Conservation (phyloP, 257 asterid species). For the Plantago ovata region DNA sequence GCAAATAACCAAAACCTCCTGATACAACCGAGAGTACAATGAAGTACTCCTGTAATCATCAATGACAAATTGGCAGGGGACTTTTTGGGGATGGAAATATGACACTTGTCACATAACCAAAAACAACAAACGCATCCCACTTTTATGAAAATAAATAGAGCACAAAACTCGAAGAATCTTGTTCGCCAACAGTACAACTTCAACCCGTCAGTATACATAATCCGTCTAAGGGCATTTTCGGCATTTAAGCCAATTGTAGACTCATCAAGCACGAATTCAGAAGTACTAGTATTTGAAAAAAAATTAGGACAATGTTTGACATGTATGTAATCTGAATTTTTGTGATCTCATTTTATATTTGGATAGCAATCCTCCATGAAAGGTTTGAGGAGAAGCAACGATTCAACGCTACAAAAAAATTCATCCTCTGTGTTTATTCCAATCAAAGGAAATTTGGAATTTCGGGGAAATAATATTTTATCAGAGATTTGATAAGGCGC, state of each 20-base stretch:
- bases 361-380: slow-evolving; percentile 16
- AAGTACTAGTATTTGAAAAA: not conserved
- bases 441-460: slow-evolving; percentile 19
- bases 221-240: not conserved
- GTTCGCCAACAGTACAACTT: not conserved
- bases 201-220: not conserved
- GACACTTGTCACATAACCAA: too few species aligned
- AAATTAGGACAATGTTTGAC: slow-evolving; percentile 6
- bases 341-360: slow-evolving; percentile 16
- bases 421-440: slow-evolving; percentile 35
- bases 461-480: slow-evolving; percentile 13
- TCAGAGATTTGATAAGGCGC: not conserved
- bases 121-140: too few species aligned
- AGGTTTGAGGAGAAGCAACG: slow-evolving; percentile 13
- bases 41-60: too few species aligned
- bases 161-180: too few species aligned
- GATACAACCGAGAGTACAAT: too few species aligned
- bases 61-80: too few species aligned
- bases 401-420: slow-evolving; percentile 36
- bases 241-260: slow-evolving; percentile 2
- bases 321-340: not conserved
- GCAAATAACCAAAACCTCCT: too few species aligned
- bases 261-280: slow-evolving; percentile 9
- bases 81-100: too few species aligned
- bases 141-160: too few species aligned